These are phyloP conservation scores for Lumnitzera littorea DNA, from an alignment of 345 rosid genomes.

Conservation along the genomic window DNA sequence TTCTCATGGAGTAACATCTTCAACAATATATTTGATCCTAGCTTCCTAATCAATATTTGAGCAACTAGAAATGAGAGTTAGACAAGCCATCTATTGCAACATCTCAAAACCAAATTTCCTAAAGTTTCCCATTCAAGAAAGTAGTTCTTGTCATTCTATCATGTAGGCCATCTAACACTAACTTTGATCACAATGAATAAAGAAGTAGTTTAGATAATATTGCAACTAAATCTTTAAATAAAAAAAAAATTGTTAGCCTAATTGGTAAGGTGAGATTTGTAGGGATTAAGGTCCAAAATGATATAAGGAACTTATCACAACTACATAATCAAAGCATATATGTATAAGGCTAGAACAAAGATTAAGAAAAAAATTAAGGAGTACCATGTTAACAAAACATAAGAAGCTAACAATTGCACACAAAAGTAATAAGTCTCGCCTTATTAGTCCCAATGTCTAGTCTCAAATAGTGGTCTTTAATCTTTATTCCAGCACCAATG, in stretches of 20 bases:
- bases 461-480: neutral
- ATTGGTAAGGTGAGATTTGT: neutral
- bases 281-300: neutral
- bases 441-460: neutral
- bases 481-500: neutral
- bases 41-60: slow-evolving; percentile 1
- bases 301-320: neutral
- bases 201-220: neutral
- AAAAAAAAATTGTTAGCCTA: neutral
- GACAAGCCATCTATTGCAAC: slow-evolving; percentile 7
- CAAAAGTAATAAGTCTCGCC: neutral
- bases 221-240: neutral
- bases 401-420: neutral
- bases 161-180: neutral
- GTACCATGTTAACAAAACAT: neutral
- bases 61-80: slow-evolving; percentile 18
- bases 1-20: slow-evolving; percentile 8
- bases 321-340: neutral
- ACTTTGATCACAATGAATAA: neutral
- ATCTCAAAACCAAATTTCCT: slow-evolving; percentile 5
- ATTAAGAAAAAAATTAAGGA: neutral
- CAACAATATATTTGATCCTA: slow-evolving; percentile 3
- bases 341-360: slow-evolving; percentile 1
- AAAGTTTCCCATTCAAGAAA: slow-evolving; percentile 14
- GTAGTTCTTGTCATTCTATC: slow-evolving; percentile 1